These are phyloP conservation scores for Saccharum officinarum DNA, from an alignment of 176 grass and related monocot genomes.

Conservation along the genomic window DNA sequence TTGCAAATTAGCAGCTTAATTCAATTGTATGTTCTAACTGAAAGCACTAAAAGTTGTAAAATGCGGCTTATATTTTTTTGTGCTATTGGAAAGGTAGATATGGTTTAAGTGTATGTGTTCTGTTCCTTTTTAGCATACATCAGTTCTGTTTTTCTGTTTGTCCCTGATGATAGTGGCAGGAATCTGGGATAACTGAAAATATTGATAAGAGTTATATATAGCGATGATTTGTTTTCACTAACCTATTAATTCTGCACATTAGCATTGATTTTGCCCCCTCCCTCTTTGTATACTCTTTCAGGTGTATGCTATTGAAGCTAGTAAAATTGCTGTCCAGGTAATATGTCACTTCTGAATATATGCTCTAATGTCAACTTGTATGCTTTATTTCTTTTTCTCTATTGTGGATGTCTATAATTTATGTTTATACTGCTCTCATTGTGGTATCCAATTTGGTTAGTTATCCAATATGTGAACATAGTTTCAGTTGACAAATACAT, in stretches of 20 bases:
- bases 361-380: slow-evolving; percentile 2
- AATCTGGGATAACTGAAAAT: slow-evolving; percentile 2
- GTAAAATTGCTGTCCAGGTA: slow-evolving; percentile 90
- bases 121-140: not conserved
- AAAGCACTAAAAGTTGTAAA: not conserved
- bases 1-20: slow-evolving; percentile 6
- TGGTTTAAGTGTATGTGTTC: not conserved
- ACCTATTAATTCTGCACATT: slow-evolving; percentile 12
- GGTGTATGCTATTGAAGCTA: slow-evolving; percentile 90
- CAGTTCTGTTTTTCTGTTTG: not conserved
- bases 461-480: not conserved
- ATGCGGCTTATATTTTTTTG: not conserved
- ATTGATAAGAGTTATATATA: not conserved
- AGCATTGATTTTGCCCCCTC: not conserved
- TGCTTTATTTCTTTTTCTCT: slow-evolving; percentile 8
- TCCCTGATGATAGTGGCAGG: not conserved
- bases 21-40: not conserved
- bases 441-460: not conserved
- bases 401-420: not conserved
- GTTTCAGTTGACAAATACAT: not conserved
- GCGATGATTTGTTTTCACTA: not conserved
- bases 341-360: slow-evolving; percentile 10
- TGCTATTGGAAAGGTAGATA: not conserved
- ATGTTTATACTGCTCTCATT: not conserved
- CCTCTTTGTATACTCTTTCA: slow-evolving; percentile 33